These are phyloP conservation scores for Pseudocercospora fuligena DNA, from an alignment of 2,329 filamentous ascomycete species.

Conservation along the genomic window DNA sequence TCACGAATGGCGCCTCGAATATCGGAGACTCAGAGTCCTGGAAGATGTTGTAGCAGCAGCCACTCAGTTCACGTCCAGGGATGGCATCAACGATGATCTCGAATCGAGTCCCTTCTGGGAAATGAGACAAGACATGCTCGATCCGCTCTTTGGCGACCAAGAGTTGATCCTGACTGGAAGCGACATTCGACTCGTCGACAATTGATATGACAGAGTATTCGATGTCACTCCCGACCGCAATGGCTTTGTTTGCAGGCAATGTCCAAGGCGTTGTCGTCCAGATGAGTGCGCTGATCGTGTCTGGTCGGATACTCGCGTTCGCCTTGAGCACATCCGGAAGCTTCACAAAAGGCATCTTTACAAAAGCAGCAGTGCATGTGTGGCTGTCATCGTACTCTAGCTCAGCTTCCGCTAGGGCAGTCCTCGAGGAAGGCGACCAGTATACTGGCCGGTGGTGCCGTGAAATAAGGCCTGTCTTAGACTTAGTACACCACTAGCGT, in stretches of 20 bases:
- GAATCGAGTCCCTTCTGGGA: constrained; percentile 52
- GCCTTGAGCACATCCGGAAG: constrained; percentile 50
- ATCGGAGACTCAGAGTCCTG: constrained; percentile 62
- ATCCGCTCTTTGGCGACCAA: constrained; percentile 75
- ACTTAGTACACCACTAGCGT: background rate
- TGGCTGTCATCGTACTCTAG: constrained; percentile 81
- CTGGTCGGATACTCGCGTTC: constrained; percentile 46
- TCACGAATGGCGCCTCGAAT: constrained; percentile 86
- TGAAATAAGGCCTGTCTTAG: constrained; percentile 67
- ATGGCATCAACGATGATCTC: constrained; percentile 62
- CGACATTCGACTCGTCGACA: background rate
- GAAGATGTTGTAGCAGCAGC: constrained; percentile 43
- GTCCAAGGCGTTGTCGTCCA: constrained; percentile 99
- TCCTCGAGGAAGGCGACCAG: constrained; percentile 80
- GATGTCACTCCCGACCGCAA: constrained; percentile 78
- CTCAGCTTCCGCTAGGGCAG: constrained; percentile 82
- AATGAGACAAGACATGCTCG: constrained; percentile 57
- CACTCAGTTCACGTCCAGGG: constrained; percentile 67
- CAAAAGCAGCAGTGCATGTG: constrained; percentile 72
- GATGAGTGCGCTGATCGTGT: constrained; percentile 76
- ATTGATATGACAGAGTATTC: constrained; percentile 61
- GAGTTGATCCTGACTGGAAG: constrained; percentile 50
- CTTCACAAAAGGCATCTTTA: constrained; percentile 72
- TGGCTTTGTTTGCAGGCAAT: constrained; percentile 86
- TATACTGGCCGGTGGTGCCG: constrained; percentile 81